Percentiles rank a stretch among this genome's conserved stretches.
Evolutionary conservation across 2,329 filamentous ascomycete genomes (phyloP).

Genomic region (Raffaelea arxii): DNA sequence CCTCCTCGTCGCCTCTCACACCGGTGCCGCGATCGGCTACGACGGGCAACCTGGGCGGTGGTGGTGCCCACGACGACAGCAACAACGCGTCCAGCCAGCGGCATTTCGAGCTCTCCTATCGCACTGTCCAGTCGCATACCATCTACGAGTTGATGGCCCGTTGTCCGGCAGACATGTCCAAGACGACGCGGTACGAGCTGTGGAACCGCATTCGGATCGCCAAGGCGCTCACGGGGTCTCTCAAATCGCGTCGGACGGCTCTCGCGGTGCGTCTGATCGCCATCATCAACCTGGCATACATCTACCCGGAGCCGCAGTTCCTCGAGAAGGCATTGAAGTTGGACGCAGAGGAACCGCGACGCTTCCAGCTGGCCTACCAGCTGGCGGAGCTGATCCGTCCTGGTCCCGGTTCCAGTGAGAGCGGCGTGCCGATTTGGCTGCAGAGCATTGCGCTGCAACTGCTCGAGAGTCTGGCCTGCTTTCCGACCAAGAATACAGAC

Average conservation of each 20-base stretch:
- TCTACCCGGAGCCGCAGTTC: conserved; percentile 75
- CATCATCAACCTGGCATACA: conserved; percentile 83
- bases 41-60: conserved; percentile 22
- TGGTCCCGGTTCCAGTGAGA: conserved; percentile 52
- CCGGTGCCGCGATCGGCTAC: conserved; percentile 25
- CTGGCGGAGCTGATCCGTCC: conserved; percentile 86
- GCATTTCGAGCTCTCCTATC: conserved; percentile 55
- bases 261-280: conserved; percentile 76
- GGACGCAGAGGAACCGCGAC: conserved; percentile 80
- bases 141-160: conserved; percentile 48
- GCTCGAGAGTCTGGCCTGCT: conserved; percentile 76
- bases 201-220: conserved; percentile 75
- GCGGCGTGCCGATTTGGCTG: conserved; percentile 56
- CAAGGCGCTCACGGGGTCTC: conserved; percentile 62
- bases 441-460: conserved; percentile 76
- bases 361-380: conserved; percentile 85
- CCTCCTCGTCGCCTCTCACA: conserved; percentile 31
- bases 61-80: conserved; percentile 26
- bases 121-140: conserved; percentile 38
- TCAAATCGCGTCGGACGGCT: conserved; percentile 61
- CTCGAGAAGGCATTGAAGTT: conserved; percentile 76
- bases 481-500: conserved; percentile 66
- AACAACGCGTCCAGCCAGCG: conserved; percentile 41
- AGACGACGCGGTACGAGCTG: conserved; percentile 69
- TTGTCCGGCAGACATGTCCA: conserved; percentile 56